These are phyloP conservation scores for Strigomonas culicis DNA, from an alignment of 208 protist genomes.

Conservation along the genomic window DNA sequence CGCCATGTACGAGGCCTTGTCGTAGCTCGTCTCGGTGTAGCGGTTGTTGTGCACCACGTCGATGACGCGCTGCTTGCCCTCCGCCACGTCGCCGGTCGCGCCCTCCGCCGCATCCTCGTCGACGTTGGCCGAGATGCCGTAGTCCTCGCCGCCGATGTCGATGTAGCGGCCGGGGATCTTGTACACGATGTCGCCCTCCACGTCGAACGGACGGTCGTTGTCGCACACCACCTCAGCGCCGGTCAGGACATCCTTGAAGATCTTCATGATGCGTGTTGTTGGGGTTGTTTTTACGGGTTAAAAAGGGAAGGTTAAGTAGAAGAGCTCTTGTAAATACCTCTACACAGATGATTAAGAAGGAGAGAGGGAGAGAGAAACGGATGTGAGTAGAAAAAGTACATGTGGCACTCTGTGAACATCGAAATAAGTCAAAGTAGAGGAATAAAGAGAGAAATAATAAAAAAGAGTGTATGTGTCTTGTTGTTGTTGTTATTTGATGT, in stretches of 20 bases:
- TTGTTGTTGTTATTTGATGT: background rate
- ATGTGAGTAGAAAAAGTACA: background rate
- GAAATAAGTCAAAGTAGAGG: background rate
- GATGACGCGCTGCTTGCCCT: conserved; percentile 76
- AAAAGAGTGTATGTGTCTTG: background rate
- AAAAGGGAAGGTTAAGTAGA: background rate
- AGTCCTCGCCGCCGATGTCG: conserved; percentile 88
- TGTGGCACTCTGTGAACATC: background rate
- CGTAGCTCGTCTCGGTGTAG: conserved; percentile 90
- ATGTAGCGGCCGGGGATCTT: conserved; percentile 81
- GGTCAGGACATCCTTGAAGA: conserved; percentile 86
- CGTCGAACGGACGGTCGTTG: conserved; percentile 77
- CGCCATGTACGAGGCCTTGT: conserved; percentile 92
- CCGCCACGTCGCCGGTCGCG: conserved; percentile 75
- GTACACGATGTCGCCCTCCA: conserved; percentile 83
- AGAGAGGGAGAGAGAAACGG: background rate
- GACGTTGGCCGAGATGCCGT: conserved; percentile 89
- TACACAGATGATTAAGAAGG: background rate
- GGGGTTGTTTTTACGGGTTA: no score
- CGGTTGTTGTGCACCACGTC: conserved; percentile 90
- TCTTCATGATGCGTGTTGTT: conserved; percentile 59
- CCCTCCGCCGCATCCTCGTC: conserved; percentile 86
- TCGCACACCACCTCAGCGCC: conserved; percentile 91
- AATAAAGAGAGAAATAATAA: conserved; percentile 12
- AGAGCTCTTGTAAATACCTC: background rate